Conservation (phyloP, 1,284 basidiomycete genomes). For the Pholiota adiposa region DNA sequence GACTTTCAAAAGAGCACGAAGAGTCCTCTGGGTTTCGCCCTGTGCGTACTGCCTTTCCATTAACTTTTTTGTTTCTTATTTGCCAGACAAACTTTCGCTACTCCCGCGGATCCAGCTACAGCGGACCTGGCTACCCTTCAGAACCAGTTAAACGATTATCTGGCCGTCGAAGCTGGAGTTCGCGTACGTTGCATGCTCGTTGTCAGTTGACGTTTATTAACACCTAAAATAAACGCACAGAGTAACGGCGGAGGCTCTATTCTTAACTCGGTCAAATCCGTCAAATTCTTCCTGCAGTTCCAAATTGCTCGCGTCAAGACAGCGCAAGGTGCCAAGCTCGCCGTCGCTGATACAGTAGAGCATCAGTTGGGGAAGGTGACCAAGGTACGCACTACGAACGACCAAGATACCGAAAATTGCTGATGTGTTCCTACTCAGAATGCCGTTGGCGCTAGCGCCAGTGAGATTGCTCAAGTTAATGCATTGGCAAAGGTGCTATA, state of each 20-base stretch:
- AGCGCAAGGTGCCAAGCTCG: conserved; percentile 10
- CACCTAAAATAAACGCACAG: not conserved
- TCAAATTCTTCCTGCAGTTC: conserved; percentile 22
- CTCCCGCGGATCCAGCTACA: conserved; percentile 14
- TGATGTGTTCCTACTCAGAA: conserved; percentile 6
- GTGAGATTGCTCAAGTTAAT: conserved; percentile 15
- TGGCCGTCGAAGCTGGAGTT: conserved; percentile 17
- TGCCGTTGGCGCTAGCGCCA: conserved; percentile 11
- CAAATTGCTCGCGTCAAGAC: conserved; percentile 17
- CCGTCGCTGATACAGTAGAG: conserved; percentile 14
- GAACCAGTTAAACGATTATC: conserved; percentile 18
- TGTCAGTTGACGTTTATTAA: not conserved
- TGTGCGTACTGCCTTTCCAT: not conserved
- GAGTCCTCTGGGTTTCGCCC: conserved; percentile 18
- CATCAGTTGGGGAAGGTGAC: conserved; percentile 18
- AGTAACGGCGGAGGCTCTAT: conserved; percentile 8
- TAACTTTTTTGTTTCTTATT: not conserved
- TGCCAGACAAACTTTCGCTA: conserved; percentile 15
- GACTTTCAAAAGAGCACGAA: conserved; percentile 19
- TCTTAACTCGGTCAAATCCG: conserved; percentile 12
- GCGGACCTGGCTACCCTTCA: conserved; percentile 15
- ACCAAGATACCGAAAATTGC: too few species aligned
- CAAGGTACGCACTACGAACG: conserved; percentile 7
- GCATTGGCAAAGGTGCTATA: conserved; percentile 17
- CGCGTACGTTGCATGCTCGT: conserved; percentile 3